phyloP scores from a whole-genome alignment of 345 rosid species.

The Psidium friedrichsthalianum region DNA sequence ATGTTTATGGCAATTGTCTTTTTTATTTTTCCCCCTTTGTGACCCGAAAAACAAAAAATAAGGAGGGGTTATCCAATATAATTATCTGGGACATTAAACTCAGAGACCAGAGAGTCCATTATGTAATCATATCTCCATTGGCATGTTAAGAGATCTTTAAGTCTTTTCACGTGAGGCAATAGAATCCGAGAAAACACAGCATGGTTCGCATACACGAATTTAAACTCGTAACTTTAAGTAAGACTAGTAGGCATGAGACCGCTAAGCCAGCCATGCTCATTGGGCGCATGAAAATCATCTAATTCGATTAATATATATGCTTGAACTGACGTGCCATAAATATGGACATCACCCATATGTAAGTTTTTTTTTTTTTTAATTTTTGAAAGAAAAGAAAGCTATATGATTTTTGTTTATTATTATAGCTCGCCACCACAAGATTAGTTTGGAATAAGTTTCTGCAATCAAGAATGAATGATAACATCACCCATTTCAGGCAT shows the following conservation, averaged over 20 bases:
- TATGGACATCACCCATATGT: not conserved
- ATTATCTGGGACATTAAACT: not conserved
- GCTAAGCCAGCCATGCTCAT: fast-evolving
- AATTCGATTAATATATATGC: not conserved
- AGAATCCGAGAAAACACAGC: fast-evolving
- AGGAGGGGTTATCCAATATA: not conserved
- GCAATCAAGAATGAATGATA: not conserved
- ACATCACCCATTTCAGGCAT: not conserved
- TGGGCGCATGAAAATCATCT: not conserved
- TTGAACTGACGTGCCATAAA: not conserved
- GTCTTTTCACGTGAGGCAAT: not conserved
- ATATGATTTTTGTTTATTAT: not conserved
- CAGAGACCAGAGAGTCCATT: fast-evolving
- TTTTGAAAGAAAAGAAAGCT: not conserved
- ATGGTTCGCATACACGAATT: not conserved
- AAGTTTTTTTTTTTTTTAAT: too few relatives aligned
- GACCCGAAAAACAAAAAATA: not conserved
- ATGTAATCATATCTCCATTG: not conserved
- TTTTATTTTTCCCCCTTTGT: not conserved
- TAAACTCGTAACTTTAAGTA: not conserved
- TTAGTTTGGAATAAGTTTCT: not conserved
- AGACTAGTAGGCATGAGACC: fast-evolving
- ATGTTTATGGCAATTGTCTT: not conserved
- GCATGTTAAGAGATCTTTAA: not conserved
- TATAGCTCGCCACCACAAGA: not conserved